phyloP scores from a whole-genome alignment of 768 basidiomycete genomes.

The Lactifluus echinatus region DNA sequence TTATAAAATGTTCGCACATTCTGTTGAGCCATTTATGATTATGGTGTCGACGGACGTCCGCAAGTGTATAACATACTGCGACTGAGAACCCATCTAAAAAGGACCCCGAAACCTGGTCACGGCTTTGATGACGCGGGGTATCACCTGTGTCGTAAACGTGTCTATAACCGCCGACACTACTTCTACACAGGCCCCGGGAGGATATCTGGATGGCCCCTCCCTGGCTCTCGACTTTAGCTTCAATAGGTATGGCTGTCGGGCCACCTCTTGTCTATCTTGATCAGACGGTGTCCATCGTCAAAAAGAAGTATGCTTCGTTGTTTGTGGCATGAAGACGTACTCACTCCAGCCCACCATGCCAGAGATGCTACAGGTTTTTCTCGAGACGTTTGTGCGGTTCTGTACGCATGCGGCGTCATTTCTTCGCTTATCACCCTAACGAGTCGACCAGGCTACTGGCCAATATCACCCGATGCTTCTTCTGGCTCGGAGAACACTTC shows the following conservation, averaged over 20 bases:
- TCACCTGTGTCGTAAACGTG: no score
- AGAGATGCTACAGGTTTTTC: constrained; percentile 86
- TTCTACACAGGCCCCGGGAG: no score
- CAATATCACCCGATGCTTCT: constrained; percentile 85
- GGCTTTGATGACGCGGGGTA: no score
- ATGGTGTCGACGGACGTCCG: no score
- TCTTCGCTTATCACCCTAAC: background rate
- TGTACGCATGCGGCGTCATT: constrained; percentile 35
- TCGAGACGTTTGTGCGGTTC: constrained; percentile 76
- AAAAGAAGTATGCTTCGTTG: constrained; percentile 46
- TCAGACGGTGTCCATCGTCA: constrained; percentile 73
- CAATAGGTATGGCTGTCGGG: constrained; percentile 76
- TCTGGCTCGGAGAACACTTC: constrained; percentile 78
- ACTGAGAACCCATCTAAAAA: no score
- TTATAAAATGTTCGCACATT: no score
- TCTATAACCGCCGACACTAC: no score
- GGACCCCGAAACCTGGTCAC: no score
- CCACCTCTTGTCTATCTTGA: constrained; percentile 82
- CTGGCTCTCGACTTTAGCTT: constrained; percentile 64
- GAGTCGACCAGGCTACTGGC: constrained; percentile 50
- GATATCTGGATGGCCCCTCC: constrained; percentile 31
- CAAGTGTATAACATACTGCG: no score
- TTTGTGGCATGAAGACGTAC: background rate
- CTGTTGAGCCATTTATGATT: no score
- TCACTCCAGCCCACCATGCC: constrained; percentile 9